These are phyloP conservation scores for Eimeria maxima DNA, from an alignment of 169 alveolate genomes.

Conservation along the genomic window DNA sequence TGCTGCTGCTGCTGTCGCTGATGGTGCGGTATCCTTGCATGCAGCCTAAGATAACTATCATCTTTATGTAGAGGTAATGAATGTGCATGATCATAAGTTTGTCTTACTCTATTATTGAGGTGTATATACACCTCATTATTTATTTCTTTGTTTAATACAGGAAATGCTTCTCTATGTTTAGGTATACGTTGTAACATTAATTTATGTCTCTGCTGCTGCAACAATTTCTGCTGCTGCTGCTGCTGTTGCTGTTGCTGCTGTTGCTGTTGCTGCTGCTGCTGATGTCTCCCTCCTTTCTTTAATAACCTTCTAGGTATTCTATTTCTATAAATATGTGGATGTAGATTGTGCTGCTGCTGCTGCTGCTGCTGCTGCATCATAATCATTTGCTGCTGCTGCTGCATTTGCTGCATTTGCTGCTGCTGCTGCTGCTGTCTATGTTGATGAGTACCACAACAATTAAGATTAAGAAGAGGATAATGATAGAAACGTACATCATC, in stretches of 20 bases:
- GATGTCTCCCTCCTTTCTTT: neutral
- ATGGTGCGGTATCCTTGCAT: neutral
- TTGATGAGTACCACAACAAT: conserved; percentile 48
- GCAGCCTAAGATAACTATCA: neutral
- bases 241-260: neutral
- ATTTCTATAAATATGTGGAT: too few relatives aligned
- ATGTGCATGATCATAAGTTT: conserved; percentile 39
- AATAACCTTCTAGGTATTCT: neutral
- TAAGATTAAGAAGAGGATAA: conserved; percentile 4
- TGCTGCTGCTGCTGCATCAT: neutral
- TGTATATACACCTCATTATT: neutral
- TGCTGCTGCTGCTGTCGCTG: conserved; percentile 18
- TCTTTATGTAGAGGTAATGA: conserved; percentile 14
- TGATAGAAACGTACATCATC: conserved; percentile 37
- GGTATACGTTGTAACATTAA: conserved; percentile 48
- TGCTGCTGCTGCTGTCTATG: conserved; percentile 17
- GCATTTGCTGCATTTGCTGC: conserved; percentile 20
- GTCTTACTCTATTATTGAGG: conserved; percentile 18
- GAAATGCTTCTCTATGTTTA: conserved; percentile 52
- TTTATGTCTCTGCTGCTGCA: conserved; percentile 52
- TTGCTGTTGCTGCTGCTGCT: neutral
- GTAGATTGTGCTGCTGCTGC: conserved; percentile 42
- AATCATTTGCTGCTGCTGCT: too few relatives aligned
- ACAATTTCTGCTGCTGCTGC: neutral
- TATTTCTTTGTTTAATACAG: neutral